Conservation (phyloP, 331 rosid species). For the Malus hybrid region DNA sequence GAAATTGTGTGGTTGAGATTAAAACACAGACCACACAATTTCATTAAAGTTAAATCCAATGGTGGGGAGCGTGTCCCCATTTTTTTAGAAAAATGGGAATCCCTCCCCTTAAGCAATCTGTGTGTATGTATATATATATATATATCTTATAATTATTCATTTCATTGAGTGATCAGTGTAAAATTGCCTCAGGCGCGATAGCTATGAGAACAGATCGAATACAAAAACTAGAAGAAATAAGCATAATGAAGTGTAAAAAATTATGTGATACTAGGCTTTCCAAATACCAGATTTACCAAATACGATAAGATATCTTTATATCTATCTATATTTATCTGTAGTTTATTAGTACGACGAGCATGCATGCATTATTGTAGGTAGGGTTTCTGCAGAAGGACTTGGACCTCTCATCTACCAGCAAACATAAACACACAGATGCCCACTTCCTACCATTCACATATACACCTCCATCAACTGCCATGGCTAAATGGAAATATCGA, state of each 20-base stretch:
- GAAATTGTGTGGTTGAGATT: no score
- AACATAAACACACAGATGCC: conserved; percentile 14
- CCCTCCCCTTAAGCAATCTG: no score
- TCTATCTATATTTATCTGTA: background rate
- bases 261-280: background rate
- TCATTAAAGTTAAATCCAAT: no score
- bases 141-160: no score
- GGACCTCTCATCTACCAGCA: conserved; percentile 38
- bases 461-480: conserved; percentile 28
- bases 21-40: no score
- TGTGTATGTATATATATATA: no score
- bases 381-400: conserved; percentile 31
- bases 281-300: conserved; percentile 8
- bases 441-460: conserved; percentile 19
- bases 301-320: background rate
- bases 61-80: no score
- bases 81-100: no score
- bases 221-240: background rate
- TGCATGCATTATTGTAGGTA: conserved; percentile 17
- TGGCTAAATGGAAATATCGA: conserved; percentile 33
- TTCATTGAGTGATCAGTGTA: no score
- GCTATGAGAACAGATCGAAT: no score
- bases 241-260: background rate
- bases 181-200: no score
- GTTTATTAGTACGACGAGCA: conserved; percentile 1